phyloP scores from a whole-genome alignment of 2,329 filamentous ascomycete species.

The Colletotrichum chrysophilum region DNA sequence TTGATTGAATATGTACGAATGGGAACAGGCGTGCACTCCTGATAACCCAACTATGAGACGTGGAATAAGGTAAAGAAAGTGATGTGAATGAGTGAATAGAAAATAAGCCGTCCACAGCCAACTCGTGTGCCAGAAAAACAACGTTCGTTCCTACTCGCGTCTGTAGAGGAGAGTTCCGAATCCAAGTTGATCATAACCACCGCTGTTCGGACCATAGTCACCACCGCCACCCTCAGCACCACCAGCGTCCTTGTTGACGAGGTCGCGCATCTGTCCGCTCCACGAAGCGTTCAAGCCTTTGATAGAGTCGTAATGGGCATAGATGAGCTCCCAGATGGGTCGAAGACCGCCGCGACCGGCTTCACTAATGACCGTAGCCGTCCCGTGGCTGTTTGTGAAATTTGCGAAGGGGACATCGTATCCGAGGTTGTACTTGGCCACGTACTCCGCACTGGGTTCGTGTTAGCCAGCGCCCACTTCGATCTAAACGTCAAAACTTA shows the following conservation, averaged over 20 bases:
- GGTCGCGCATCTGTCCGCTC: conserved; percentile 40
- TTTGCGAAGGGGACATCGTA: conserved; percentile 45
- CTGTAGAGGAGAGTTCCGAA: conserved; percentile 33
- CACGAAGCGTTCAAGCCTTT: conserved; percentile 41
- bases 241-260: conserved; percentile 33
- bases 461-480: not conserved
- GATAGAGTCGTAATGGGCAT: conserved; percentile 41
- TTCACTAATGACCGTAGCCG: conserved; percentile 36
- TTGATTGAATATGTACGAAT: not conserved
- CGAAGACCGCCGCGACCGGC: conserved; percentile 36
- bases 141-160: not conserved
- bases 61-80: not conserved
- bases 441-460: conserved; percentile 36
- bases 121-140: not conserved
- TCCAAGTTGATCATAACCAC: conserved; percentile 44
- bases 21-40: not conserved
- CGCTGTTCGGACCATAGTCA: conserved; percentile 43
- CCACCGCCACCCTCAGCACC: conserved; percentile 49
- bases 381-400: conserved; percentile 42
- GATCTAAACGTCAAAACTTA: not conserved
- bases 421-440: conserved; percentile 46
- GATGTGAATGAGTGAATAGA: not conserved
- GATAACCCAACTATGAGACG: not conserved
- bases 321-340: conserved; percentile 44
- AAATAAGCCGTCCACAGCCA: not conserved